phyloP scores from a whole-genome alignment of 805 yeast genomes.

The Saturnispora gosingensis region DNA sequence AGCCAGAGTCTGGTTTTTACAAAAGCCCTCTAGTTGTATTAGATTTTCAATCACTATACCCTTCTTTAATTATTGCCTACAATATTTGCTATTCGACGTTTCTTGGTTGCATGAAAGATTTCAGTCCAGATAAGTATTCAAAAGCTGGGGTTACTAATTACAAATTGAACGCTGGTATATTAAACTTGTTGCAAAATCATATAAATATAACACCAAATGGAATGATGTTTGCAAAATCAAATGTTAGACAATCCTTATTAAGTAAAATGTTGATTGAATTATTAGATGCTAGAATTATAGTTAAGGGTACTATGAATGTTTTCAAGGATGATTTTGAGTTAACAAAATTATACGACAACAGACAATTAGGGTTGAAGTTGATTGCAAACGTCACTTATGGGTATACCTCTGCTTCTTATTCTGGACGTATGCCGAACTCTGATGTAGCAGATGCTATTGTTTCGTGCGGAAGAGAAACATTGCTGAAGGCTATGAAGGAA shows the following conservation, averaged over 20 bases:
- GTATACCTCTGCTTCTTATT: slow-evolving; percentile 86
- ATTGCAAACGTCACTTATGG: slow-evolving; percentile 97
- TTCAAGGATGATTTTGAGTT: slow-evolving; percentile 40
- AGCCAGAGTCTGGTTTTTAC: slow-evolving; percentile 77
- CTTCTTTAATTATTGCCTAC: slow-evolving; percentile 85
- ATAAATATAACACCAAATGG: slow-evolving; percentile 82
- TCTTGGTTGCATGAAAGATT: slow-evolving; percentile 51
- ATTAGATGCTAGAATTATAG: slow-evolving; percentile 67
- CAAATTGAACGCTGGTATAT: slow-evolving; percentile 46
- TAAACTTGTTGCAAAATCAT: slow-evolving; percentile 43
- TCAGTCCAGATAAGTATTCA: slow-evolving; percentile 35
- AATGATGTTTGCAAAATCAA: slow-evolving; percentile 57
- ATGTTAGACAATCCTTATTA: slow-evolving; percentile 59
- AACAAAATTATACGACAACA: slow-evolving; percentile 51
- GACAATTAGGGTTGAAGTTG: slow-evolving; percentile 80
- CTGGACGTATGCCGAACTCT: slow-evolving; percentile 96
- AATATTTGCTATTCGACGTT: slow-evolving; percentile 78
- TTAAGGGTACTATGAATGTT: slow-evolving; percentile 63
- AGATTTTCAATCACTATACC: slow-evolving; percentile 91
- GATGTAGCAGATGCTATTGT: slow-evolving; percentile 95
- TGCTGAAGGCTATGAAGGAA: slow-evolving; percentile 56
- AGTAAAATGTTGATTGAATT: slow-evolving; percentile 82
- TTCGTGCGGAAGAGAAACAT: slow-evolving; percentile 77
- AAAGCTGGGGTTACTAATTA: slow-evolving; percentile 44
- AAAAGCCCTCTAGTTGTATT: slow-evolving; percentile 84